Evolutionary conservation across 2,329 filamentous ascomycete species (phyloP).

Genomic region (Apiospora sp.): DNA sequence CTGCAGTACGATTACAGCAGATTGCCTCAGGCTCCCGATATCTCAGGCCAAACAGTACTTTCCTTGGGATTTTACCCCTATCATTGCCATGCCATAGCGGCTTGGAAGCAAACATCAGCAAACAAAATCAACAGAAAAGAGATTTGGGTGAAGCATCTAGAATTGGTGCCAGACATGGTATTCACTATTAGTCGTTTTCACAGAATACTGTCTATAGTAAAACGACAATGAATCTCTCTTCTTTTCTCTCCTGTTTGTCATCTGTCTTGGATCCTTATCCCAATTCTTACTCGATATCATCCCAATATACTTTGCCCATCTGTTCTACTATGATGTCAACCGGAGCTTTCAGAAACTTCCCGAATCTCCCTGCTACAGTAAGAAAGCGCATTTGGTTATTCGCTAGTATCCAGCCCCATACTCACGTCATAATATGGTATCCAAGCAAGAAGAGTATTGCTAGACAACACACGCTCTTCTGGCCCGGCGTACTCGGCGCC

Average conservation of each 20-base stretch:
- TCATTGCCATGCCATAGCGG: background rate
- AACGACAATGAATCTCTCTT: no score
- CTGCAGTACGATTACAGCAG: no score
- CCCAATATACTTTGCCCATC: background rate
- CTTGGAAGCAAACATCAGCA: background rate
- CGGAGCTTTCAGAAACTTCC: background rate
- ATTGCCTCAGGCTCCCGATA: no score
- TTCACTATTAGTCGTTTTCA: no score
- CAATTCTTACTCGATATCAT: no score
- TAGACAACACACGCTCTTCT: background rate
- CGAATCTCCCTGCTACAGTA: background rate
- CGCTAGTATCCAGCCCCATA: background rate
- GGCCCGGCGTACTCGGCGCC: slow-evolving; percentile 25
- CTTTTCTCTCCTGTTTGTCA: no score
- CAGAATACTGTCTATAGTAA: no score
- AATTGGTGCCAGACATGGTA: no score
- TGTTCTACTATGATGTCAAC: background rate
- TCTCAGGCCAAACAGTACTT: no score
- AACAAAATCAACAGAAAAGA: background rate
- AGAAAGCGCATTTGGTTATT: background rate
- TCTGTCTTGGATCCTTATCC: no score
- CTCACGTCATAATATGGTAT: background rate
- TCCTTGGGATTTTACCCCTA: background rate
- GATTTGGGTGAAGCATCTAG: no score
- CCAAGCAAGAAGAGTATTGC: background rate